Conservation (phyloP, 2,329 filamentous ascomycete genomes). For the Ophiostoma sp. region DNA sequence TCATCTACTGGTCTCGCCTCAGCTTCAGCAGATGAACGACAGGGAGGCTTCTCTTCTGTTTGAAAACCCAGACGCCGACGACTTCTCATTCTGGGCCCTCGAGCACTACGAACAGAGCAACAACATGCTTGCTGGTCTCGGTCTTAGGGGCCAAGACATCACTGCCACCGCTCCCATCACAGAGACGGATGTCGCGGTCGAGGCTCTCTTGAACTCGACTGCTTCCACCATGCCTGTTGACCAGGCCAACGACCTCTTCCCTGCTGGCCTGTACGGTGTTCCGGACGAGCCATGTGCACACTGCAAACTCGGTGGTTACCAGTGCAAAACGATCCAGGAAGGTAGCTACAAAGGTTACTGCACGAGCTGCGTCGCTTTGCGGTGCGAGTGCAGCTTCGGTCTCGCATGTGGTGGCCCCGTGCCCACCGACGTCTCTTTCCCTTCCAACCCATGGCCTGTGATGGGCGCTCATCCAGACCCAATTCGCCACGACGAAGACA, state of each 20-base stretch:
- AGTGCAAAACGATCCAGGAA: slow-evolving; percentile 62
- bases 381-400: slow-evolving; percentile 60
- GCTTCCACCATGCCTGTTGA: slow-evolving; percentile 30
- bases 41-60: slow-evolving; percentile 49
- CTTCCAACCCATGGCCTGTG: slow-evolving; percentile 48
- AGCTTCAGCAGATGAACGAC: slow-evolving; percentile 27
- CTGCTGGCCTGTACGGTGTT: slow-evolving; percentile 41
- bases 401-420: slow-evolving; percentile 36
- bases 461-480: slow-evolving; percentile 47
- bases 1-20: slow-evolving; percentile 17
- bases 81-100: slow-evolving; percentile 60
- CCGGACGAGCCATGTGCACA: slow-evolving; percentile 52
- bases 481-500: slow-evolving; percentile 43
- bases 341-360: slow-evolving; percentile 62
- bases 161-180: slow-evolving; percentile 29
- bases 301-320: slow-evolving; percentile 54
- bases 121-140: slow-evolving; percentile 19
- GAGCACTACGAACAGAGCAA: slow-evolving; percentile 54
- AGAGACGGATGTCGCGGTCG: slow-evolving; percentile 16
- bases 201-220: not conserved
- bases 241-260: slow-evolving; percentile 39
- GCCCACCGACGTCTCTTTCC: slow-evolving; percentile 42
- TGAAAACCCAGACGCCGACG: slow-evolving; percentile 57
- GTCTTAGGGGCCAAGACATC: slow-evolving; percentile 25
- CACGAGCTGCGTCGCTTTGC: slow-evolving; percentile 62